Evolutionary conservation across 2,329 filamentous ascomycete species (phyloP), one percentile per base, ranked within the genome.

Genomic region (Delphinella strobiligena): DNA sequence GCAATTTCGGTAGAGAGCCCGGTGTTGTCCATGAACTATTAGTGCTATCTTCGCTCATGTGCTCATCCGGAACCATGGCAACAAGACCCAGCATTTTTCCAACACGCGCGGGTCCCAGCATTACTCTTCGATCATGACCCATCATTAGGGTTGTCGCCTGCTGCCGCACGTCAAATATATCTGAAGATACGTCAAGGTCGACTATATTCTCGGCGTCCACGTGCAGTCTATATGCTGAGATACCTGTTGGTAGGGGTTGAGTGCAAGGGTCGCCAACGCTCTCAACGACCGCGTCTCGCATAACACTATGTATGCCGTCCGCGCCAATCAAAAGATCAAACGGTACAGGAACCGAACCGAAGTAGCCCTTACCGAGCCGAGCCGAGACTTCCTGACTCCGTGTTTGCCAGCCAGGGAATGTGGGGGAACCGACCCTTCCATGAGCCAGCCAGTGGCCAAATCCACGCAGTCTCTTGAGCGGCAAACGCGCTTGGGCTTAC

Each of bases 91-190:
- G 67, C 0, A 68, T 46, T 3, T 58, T 51, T 0, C 60, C 61
- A 11, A 60, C 50, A 4, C 66, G 51, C 1, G 59, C 63, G 1
- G 66, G 66, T 2, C 65, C 66, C 62, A 68, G 67, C 27, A 69
- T 59, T n/a, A 53, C 30, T 4, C 51, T 45, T 27, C 45, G 47
- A 19, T 62, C 54, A 17, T 66, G 60, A 0, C 58, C 64, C 41
- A 69, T 51, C 2, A 69, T 52, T 66, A 69, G 69, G 1, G 62
- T 63, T 2, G 66, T 69, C 37, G 55, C 57, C 1, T 62, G 54
- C 4, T 60, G 51, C 11, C 49, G 43, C n/a, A 61, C 60, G 12
- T 64, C 40, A 19, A 61, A 59, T 4, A 52, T 51, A 2, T 45
- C 39, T 18, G 47, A 34, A 11, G 45, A 31, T 5, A 43, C 37